Evolutionary conservation across 1,139 yeast genomes (phyloP).

Genomic region (Scheffersomyces segobiensis): DNA sequence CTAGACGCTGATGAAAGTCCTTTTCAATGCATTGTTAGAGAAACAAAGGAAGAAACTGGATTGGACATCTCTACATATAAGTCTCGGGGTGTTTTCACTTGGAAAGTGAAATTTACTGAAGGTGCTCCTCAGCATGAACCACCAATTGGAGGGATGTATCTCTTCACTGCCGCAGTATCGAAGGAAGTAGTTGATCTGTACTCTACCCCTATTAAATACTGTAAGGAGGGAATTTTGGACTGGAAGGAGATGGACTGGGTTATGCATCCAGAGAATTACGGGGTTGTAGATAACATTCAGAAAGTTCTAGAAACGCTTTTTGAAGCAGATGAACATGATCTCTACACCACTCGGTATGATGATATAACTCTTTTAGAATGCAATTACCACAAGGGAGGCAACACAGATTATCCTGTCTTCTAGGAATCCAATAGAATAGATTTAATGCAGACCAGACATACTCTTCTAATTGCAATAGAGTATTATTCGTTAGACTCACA

Average conservation of each 20-base stretch:
- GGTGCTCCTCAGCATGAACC: slow-evolving; percentile 9
- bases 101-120: slow-evolving; percentile 26
- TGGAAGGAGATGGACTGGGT: slow-evolving; percentile 47
- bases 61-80: slow-evolving; percentile 26
- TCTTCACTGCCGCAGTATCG: slow-evolving; percentile 41
- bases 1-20: slow-evolving; percentile 38
- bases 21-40: slow-evolving; percentile 41
- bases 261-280: slow-evolving; percentile 38
- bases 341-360: slow-evolving; percentile 22
- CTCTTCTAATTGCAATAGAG: no score
- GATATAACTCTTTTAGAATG: slow-evolving; percentile 16
- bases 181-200: slow-evolving; percentile 25
- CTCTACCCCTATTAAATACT: slow-evolving; percentile 20
- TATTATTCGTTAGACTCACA: no score
- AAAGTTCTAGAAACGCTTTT: slow-evolving; percentile 30
- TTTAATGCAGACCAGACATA: no score
- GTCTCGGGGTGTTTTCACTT: slow-evolving; percentile 39
- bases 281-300: slow-evolving; percentile 44
- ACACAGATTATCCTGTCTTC: slow-evolving; percentile 9
- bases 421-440: not conserved
- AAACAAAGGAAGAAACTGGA: slow-evolving; percentile 48
- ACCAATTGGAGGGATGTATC: slow-evolving; percentile 41
- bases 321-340: slow-evolving; percentile 20
- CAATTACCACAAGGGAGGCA: slow-evolving; percentile 16
- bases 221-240: slow-evolving; percentile 47